Conservation (phyloP, 2,329 filamentous ascomycete genomes). For the Phaeosphaeria sp. region DNA sequence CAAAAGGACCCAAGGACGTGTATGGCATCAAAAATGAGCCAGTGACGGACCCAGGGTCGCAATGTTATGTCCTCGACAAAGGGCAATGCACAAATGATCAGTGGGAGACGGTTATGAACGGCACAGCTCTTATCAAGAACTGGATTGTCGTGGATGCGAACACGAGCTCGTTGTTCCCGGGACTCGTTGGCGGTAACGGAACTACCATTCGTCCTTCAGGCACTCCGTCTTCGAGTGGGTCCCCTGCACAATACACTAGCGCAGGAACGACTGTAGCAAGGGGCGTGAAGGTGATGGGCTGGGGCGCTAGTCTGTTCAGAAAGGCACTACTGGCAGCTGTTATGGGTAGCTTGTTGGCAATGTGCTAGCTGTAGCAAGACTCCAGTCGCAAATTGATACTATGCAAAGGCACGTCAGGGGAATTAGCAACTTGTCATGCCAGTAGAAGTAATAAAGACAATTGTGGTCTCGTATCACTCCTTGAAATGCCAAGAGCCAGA, state of each 20-base stretch:
- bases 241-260: neutral
- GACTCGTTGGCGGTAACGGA: slow-evolving; percentile 19
- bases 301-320: neutral
- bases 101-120: slow-evolving; percentile 41
- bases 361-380: no score
- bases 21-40: slow-evolving; percentile 56
- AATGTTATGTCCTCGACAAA: slow-evolving; percentile 42
- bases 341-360: neutral
- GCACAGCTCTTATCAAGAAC: slow-evolving; percentile 38
- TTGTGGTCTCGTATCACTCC: no score
- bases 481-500: no score
- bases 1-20: slow-evolving; percentile 46
- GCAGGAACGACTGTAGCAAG: neutral
- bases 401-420: no score
- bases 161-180: slow-evolving; percentile 39
- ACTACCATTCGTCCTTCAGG: slow-evolving; percentile 5
- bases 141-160: slow-evolving; percentile 46
- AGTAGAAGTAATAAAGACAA: no score
- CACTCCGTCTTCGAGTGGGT: neutral
- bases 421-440: no score
- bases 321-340: neutral
- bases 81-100: slow-evolving; percentile 41
- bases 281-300: neutral
- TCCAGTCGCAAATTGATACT: no score
- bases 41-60: slow-evolving; percentile 47